phyloP scores from a whole-genome alignment of 1,284 basidiomycete species.

The Ganoderma lucidum region DNA sequence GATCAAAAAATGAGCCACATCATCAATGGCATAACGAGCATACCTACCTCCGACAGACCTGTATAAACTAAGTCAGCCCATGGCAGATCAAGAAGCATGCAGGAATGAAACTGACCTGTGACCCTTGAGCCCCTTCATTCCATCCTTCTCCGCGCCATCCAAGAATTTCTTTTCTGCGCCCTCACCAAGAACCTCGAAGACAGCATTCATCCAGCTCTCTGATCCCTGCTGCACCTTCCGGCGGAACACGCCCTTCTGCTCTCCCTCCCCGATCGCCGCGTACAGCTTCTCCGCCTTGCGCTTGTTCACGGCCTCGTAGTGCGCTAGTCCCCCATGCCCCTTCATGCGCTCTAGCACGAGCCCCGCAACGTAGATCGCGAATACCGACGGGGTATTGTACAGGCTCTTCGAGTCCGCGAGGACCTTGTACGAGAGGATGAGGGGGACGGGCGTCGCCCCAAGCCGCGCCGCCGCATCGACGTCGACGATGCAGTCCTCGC shows the following conservation, averaged over 20 bases:
- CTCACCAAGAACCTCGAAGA: slow-evolving; percentile 79
- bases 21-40: slow-evolving; percentile 9
- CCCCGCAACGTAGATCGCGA: slow-evolving; percentile 92
- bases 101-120: slow-evolving; percentile 77
- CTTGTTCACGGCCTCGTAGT: slow-evolving; percentile 73
- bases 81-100: neutral
- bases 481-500: slow-evolving; percentile 91
- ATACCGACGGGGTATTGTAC: slow-evolving; percentile 96
- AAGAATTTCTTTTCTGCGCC: slow-evolving; percentile 79
- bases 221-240: slow-evolving; percentile 76
- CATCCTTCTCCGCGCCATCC: slow-evolving; percentile 76
- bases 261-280: slow-evolving; percentile 72
- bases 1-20: slow-evolving; percentile 30
- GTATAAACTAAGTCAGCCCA: slow-evolving; percentile 8
- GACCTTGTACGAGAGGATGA: slow-evolving; percentile 88
- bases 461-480: slow-evolving; percentile 82
- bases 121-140: slow-evolving; percentile 89
- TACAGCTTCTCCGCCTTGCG: slow-evolving; percentile 84
- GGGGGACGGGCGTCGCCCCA: slow-evolving; percentile 80
- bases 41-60: slow-evolving; percentile 72
- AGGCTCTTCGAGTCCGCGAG: slow-evolving; percentile 83
- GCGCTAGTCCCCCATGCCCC: slow-evolving; percentile 74
- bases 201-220: slow-evolving; percentile 94
- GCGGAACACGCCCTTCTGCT: slow-evolving; percentile 71
- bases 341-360: slow-evolving; percentile 84